phyloP scores from a whole-genome alignment of 257 asterid species.

The Capsicum chinense region DNA sequence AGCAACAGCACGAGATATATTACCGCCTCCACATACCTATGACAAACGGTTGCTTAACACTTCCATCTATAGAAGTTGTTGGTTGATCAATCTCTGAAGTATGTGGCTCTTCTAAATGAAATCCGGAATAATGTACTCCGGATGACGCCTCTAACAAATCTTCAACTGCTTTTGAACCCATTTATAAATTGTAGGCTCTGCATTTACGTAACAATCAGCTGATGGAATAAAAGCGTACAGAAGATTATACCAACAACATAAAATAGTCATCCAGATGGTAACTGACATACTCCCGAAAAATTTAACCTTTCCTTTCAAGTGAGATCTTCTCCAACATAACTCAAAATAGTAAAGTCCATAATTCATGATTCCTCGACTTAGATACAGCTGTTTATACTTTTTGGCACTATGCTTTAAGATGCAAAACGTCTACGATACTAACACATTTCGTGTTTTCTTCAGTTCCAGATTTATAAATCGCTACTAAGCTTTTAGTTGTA shows the following conservation, averaged over 20 bases:
- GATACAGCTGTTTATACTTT: neutral
- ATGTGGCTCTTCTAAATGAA: constrained; percentile 63
- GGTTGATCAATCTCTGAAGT: constrained; percentile 51
- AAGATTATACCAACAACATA: neutral
- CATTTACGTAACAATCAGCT: constrained; percentile 15
- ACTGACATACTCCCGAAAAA: neutral
- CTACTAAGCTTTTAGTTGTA: constrained; percentile 16
- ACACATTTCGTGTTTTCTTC: neutral
- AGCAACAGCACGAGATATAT: neutral
- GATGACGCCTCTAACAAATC: constrained; percentile 87
- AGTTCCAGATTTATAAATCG: neutral
- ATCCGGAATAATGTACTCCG: constrained; percentile 94
- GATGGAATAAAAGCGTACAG: neutral
- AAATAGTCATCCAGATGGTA: constrained; percentile 26
- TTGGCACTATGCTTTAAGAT: neutral
- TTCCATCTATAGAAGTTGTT: constrained; percentile 56
- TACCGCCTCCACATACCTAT: constrained; percentile 60
- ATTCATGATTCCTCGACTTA: neutral
- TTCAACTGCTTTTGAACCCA: constrained; percentile 91
- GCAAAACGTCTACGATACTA: neutral
- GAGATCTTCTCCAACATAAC: neutral
- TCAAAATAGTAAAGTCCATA: neutral
- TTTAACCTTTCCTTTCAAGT: neutral
- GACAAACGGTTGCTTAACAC: constrained; percentile 83
- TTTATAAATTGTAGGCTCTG: constrained; percentile 29